Evolutionary conservation across 805 yeast species (phyloP).

Genomic region (Spathaspora arborariae): DNA sequence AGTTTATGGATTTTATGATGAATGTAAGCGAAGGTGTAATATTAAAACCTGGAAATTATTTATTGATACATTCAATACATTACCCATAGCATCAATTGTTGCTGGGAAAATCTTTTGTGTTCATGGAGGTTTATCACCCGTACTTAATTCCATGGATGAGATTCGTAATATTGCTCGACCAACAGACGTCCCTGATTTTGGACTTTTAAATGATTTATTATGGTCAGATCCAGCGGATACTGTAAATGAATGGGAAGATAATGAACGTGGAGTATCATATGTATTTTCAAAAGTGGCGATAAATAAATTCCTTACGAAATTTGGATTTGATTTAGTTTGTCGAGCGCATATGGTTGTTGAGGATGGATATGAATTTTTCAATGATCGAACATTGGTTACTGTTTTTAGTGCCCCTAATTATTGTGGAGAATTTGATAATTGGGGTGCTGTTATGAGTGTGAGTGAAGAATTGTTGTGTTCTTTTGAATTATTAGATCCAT

Average conservation of each 20-base stretch:
- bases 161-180: conserved; percentile 74
- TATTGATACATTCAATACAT: conserved; percentile 90
- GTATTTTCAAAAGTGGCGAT: conserved; percentile 79
- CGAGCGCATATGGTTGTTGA: conserved; percentile 90
- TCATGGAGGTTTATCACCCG: conserved; percentile 82
- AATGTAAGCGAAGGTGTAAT: conserved; percentile 90
- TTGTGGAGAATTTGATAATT: conserved; percentile 76
- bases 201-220: conserved; percentile 68
- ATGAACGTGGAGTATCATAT: conserved; percentile 79
- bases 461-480: conserved; percentile 89
- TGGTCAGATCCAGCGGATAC: conserved; percentile 89
- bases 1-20: conserved; percentile 96
- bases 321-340: conserved; percentile 77
- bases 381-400: conserved; percentile 70
- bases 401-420: conserved; percentile 82
- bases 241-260: conserved; percentile 81
- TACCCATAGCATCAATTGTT: conserved; percentile 93
- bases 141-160: conserved; percentile 68
- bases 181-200: conserved; percentile 83
- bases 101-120: conserved; percentile 93
- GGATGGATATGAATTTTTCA: conserved; percentile 83
- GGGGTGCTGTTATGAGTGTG: conserved; percentile 97
- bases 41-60: conserved; percentile 92
- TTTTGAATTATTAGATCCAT: conserved; percentile 89
- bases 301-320: conserved; percentile 68